These are phyloP conservation scores for Abrus precatorius DNA, from an alignment of 306 rosid species.

Conservation along the genomic window DNA sequence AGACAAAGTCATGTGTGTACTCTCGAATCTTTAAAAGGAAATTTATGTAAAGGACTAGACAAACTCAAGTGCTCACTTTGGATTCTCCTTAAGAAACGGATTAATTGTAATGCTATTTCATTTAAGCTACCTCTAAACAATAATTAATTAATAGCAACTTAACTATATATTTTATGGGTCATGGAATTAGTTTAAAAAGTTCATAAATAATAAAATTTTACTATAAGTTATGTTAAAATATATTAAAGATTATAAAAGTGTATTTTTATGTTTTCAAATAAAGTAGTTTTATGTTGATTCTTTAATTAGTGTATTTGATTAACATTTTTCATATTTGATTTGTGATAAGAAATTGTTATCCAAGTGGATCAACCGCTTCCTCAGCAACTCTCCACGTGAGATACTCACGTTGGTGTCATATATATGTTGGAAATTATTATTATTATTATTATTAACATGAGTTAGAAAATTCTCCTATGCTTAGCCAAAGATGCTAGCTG, in stretches of 20 bases:
- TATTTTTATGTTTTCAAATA: too few relatives aligned
- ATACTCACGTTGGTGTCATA: constrained; percentile 39
- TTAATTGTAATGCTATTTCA: neutral
- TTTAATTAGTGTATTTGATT: too few relatives aligned
- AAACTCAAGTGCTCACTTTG: constrained; percentile 51
- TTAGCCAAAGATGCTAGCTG: neutral
- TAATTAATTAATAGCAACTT: neutral
- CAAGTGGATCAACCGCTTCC: constrained; percentile 41
- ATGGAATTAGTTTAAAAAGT: too few relatives aligned
- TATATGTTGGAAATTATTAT: constrained; percentile 38
- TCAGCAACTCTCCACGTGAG: constrained; percentile 57
- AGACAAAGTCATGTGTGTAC: constrained; percentile 54
- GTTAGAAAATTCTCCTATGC: constrained; percentile 2
- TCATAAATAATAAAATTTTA: too few relatives aligned
- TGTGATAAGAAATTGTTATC: constrained; percentile 19
- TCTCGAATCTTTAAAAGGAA: constrained; percentile 48
- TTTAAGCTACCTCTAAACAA: constrained; percentile 11
- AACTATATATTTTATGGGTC: too few relatives aligned
- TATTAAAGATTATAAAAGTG: too few relatives aligned
- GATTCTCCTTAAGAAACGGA: constrained; percentile 54
- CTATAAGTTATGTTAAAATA: too few relatives aligned
- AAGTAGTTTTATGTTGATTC: too few relatives aligned
- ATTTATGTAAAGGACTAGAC: constrained; percentile 43
- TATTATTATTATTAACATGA: constrained; percentile 22
- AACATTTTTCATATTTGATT: neutral